Evolutionary conservation across 163 green algal species (phyloP).

Genomic region (Chloromonas sp.): DNA sequence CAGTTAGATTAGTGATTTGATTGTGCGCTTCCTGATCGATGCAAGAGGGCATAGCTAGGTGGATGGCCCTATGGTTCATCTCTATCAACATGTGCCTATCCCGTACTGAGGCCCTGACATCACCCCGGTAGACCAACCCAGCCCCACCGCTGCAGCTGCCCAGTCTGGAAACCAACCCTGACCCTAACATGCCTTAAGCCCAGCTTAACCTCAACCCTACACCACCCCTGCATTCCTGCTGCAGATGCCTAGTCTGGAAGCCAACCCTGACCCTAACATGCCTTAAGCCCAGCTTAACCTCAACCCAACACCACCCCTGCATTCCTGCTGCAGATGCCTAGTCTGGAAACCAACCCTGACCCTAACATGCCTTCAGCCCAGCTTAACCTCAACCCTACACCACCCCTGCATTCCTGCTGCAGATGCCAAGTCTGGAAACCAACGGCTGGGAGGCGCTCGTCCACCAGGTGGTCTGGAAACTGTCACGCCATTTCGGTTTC

Average conservation of each 20-base stretch:
- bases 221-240: not conserved
- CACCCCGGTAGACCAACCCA: too few species aligned
- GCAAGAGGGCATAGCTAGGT: too few species aligned
- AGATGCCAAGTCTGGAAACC: constrained; percentile 30
- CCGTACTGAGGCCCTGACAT: too few species aligned
- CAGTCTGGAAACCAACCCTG: constrained; percentile 16
- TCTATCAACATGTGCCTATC: too few species aligned
- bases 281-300: too few species aligned
- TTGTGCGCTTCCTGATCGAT: too few species aligned
- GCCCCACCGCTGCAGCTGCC: constrained; percentile 15
- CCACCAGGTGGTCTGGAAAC: constrained; percentile 31
- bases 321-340: constrained; percentile 17
- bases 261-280: not conserved
- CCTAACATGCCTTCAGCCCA: not conserved
- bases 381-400: too few species aligned
- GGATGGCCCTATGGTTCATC: too few species aligned
- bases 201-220: too few species aligned
- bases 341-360: constrained; percentile 16
- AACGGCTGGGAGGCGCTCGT: constrained; percentile 29
- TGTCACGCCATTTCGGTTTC: constrained; percentile 51
- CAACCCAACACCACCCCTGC: too few species aligned
- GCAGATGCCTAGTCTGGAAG: constrained; percentile 28
- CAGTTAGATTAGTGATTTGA: too few species aligned
- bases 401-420: not conserved
- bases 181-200: too few species aligned